A percentile compares a stretch with the other conserved stretches of the same genome.
These are phyloP conservation scores for Penicilliopsis zonata DNA, from an alignment of 495 filamentous ascomycete species.

Conservation along the genomic window DNA sequence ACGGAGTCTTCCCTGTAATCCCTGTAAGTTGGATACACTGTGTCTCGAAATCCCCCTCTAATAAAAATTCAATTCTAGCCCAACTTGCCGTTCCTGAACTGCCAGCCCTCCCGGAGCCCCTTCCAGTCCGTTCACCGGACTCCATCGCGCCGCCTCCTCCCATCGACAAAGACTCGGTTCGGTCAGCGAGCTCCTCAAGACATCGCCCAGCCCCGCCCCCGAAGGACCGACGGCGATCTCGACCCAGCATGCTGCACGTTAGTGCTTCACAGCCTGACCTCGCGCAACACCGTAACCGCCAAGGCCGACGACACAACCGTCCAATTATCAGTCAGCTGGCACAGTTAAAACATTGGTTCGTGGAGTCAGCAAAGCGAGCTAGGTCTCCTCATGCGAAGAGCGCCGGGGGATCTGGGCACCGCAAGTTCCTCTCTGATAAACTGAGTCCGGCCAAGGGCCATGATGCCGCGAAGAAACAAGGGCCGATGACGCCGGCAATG, in stretches of 20 bases:
- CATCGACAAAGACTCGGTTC: slow-evolving; percentile 65
- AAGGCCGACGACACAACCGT: slow-evolving; percentile 49
- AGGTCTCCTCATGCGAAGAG: slow-evolving; percentile 45
- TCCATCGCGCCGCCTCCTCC: slow-evolving; percentile 41
- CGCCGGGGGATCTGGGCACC: slow-evolving; percentile 14
- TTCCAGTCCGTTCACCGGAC: slow-evolving; percentile 23
- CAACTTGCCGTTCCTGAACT: slow-evolving; percentile 50
- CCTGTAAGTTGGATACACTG: too few species aligned
- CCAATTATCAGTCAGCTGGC: slow-evolving; percentile 67
- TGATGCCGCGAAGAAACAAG: slow-evolving; percentile 21
- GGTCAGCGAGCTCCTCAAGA: slow-evolving; percentile 57
- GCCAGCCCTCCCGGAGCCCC: slow-evolving; percentile 56
- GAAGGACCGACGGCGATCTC: slow-evolving; percentile 64
- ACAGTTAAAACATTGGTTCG: slow-evolving; percentile 80
- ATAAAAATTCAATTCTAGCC: slow-evolving; percentile 12
- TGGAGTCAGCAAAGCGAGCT: slow-evolving; percentile 63
- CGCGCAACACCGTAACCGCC: slow-evolving; percentile 40
- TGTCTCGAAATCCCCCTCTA: background rate
- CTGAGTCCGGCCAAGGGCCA: slow-evolving; percentile 30
- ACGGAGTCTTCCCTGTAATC: slow-evolving; percentile 34
- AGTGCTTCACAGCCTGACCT: slow-evolving; percentile 62
- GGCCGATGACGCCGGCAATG: slow-evolving; percentile 9
- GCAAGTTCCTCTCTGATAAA: slow-evolving; percentile 31
- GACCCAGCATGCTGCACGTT: slow-evolving; percentile 69
- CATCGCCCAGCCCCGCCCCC: slow-evolving; percentile 70